Conservation (phyloP, 192 early-diverging fungal genomes). For the Geranomyces michiganensis region DNA sequence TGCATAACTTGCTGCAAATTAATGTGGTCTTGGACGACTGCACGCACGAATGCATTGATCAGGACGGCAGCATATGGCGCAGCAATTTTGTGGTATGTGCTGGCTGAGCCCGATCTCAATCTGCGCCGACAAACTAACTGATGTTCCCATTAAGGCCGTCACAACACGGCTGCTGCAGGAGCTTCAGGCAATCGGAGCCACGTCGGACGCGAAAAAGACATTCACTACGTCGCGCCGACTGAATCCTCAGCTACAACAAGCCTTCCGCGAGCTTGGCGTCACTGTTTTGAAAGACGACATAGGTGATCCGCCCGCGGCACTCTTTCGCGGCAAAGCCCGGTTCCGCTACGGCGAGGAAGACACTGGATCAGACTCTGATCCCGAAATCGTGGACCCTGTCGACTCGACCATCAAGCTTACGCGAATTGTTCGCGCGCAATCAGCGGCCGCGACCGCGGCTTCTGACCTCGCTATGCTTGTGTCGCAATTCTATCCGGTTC, state of each 20-base stretch:
- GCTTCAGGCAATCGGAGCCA: background rate
- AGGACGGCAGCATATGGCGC: slow-evolving; percentile 2
- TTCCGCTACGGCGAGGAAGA: slow-evolving; percentile 3
- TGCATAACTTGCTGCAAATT: slow-evolving; percentile 19
- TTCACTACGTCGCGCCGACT: background rate
- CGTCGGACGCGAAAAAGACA: background rate
- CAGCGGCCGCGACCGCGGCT: slow-evolving; percentile 7
- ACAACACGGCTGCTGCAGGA: slow-evolving; percentile 21
- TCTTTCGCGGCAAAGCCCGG: background rate
- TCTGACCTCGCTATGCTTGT: slow-evolving; percentile 16
- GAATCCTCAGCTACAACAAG: background rate
- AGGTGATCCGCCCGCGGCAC: background rate
- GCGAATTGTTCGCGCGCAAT: background rate
- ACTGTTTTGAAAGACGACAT: background rate
- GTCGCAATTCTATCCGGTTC: slow-evolving; percentile 18
- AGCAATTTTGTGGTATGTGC: slow-evolving; percentile 33
- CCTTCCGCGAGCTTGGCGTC: slow-evolving; percentile 13
- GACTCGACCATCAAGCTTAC: background rate
- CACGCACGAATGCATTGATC: slow-evolving; percentile 16
- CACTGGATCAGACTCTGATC: slow-evolving; percentile 15
- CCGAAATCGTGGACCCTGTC: slow-evolving; percentile 10
- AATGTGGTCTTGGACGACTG: slow-evolving; percentile 24
- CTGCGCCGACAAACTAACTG: too few species aligned
- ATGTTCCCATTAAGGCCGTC: too few species aligned
- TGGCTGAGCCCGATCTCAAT: too few species aligned